Evolutionary conservation across 805 yeast species (phyloP).

Genomic region (Candida multigemmis): DNA sequence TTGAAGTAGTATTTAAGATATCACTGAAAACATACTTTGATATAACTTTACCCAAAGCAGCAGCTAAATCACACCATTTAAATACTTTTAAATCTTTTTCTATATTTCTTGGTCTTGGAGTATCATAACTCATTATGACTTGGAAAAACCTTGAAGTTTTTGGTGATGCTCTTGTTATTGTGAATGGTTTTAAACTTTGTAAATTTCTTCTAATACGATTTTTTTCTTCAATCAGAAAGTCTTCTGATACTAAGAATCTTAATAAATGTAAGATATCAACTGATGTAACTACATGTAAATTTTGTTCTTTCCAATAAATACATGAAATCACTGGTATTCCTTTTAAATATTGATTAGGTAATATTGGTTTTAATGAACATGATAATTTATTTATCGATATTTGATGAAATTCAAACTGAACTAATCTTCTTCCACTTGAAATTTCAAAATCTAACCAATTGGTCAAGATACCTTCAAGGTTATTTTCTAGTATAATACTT

Average conservation of each 20-base stretch:
- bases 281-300: constrained; percentile 46
- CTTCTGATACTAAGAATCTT: constrained; percentile 46
- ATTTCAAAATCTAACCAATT: constrained; percentile 42
- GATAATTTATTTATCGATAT: constrained; percentile 18
- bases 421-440: constrained; percentile 36
- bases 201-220: constrained; percentile 60
- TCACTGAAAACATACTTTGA: constrained; percentile 42
- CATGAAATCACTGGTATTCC: constrained; percentile 45
- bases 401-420: constrained; percentile 33
- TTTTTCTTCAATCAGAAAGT: constrained; percentile 58
- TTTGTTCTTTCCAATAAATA: constrained; percentile 44
- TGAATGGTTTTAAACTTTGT: constrained; percentile 53
- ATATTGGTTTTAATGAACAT: constrained; percentile 30
- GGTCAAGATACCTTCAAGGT: constrained; percentile 24
- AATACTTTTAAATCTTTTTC: constrained; percentile 66
- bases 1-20: constrained; percentile 1
- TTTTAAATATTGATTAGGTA: constrained; percentile 23
- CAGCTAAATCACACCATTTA: constrained; percentile 44
- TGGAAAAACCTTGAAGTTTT: constrained; percentile 20
- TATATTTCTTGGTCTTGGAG: constrained; percentile 60
- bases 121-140: constrained; percentile 49
- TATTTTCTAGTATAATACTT: constrained; percentile 17
- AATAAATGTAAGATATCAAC: constrained; percentile 53
- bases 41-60: constrained; percentile 48
- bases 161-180: constrained; percentile 41